These are phyloP conservation scores for Limonium bicolor DNA, from an alignment of 148 eudicot genomes.

Conservation along the genomic window DNA sequence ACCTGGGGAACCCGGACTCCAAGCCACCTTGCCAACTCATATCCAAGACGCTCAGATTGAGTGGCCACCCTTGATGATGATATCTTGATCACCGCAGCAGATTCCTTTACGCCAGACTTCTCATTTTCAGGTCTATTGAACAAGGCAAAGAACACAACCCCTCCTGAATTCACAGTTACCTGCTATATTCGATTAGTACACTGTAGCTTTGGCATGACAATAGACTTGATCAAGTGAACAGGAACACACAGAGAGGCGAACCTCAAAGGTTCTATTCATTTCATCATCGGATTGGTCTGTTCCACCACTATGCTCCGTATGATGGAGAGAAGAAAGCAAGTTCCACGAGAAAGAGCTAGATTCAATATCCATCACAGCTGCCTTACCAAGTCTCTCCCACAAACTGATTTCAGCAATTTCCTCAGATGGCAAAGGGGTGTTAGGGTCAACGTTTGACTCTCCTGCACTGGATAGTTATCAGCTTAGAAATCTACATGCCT, in stretches of 20 bases:
- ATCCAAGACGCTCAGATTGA: slow-evolving; percentile 96
- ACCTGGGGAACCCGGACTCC: slow-evolving; percentile 94
- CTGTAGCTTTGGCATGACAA: not conserved
- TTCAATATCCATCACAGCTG: slow-evolving; percentile 77
- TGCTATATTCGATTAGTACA: slow-evolving; percentile 15
- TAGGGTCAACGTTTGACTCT: slow-evolving; percentile 26
- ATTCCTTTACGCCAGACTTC: slow-evolving; percentile 48
- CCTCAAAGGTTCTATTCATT: slow-evolving; percentile 77
- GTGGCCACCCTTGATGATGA: slow-evolving; percentile 98
- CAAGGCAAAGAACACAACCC: slow-evolving; percentile 93
- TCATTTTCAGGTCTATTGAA: slow-evolving; percentile 47
- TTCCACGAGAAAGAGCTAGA: slow-evolving; percentile 85
- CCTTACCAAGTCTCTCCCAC: slow-evolving; percentile 89
- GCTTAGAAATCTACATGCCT: slow-evolving; percentile 2
- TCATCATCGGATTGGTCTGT: slow-evolving; percentile 86
- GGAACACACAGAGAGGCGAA: slow-evolving; percentile 12
- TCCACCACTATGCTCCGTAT: slow-evolving; percentile 73
- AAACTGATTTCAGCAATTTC: slow-evolving; percentile 51
- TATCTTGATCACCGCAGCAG: slow-evolving; percentile 93
- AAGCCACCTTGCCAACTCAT: slow-evolving; percentile 94
- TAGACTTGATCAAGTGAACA: no score
- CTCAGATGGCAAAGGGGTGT: slow-evolving; percentile 29
- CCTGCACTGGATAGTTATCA: slow-evolving; percentile 45
- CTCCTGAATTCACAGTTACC: slow-evolving; percentile 99
- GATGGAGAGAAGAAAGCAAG: slow-evolving; percentile 91